Conservation (phyloP, 2,329 filamentous ascomycete genomes). For the Pyrenophora tritici-repentis region DNA sequence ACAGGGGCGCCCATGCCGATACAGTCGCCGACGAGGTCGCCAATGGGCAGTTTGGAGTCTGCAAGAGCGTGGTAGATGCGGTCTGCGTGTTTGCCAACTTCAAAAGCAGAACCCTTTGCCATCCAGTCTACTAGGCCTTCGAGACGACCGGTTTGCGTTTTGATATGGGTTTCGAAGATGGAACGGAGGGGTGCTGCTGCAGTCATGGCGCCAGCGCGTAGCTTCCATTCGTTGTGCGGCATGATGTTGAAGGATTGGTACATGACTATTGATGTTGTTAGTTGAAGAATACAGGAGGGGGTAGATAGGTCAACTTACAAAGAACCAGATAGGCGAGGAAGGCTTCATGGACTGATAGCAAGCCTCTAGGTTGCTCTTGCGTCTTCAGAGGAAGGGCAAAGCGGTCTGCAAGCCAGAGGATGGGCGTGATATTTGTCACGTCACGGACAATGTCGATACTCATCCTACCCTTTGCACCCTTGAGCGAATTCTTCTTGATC, state of each 20-base stretch:
- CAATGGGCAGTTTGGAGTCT: slow-evolving; percentile 52
- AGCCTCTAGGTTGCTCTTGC: slow-evolving; percentile 61
- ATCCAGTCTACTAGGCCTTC: slow-evolving; percentile 57
- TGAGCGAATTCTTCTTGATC: slow-evolving; percentile 54
- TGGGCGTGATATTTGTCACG: slow-evolving; percentile 69
- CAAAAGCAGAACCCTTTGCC: slow-evolving; percentile 58
- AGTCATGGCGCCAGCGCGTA: slow-evolving; percentile 53
- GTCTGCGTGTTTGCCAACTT: slow-evolving; percentile 58
- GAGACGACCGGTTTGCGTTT: slow-evolving; percentile 61
- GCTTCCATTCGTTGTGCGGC: slow-evolving; percentile 55
- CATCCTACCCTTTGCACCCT: slow-evolving; percentile 51
- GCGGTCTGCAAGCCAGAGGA: slow-evolving; percentile 65
- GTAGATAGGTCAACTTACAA: slow-evolving; percentile 39
- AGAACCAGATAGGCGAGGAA: slow-evolving; percentile 65
- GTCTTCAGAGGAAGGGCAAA: slow-evolving; percentile 73
- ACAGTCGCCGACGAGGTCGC: slow-evolving; percentile 57
- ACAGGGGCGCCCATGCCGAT: slow-evolving; percentile 57
- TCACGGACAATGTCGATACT: slow-evolving; percentile 65
- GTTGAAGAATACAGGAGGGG: neutral
- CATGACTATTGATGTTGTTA: slow-evolving; percentile 46
- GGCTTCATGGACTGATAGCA: slow-evolving; percentile 54
- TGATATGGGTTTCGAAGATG: slow-evolving; percentile 70
- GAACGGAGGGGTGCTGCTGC: slow-evolving; percentile 66
- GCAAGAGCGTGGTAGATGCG: slow-evolving; percentile 58
- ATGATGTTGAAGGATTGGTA: slow-evolving; percentile 62